Evolutionary conservation across 441 rosid species (phyloP), one percentile per base, ranked within the genome.

Genomic region (Cnidoscolus chayamansa): DNA sequence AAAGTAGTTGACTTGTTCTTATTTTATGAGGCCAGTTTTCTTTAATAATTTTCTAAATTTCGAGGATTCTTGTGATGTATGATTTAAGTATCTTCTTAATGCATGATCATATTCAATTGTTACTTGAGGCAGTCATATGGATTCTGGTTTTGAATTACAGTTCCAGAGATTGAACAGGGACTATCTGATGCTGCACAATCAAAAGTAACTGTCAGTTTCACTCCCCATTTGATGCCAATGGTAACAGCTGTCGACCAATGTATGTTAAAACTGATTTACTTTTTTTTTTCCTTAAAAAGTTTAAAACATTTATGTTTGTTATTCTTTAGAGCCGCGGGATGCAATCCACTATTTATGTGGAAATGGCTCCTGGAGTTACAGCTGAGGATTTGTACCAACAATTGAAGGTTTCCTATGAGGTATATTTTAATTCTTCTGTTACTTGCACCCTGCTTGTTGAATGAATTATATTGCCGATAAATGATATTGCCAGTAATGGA

Each of bases 191-290:
- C 78, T 71, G 89, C 90, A 11, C 59, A 47, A 65, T 87, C 94
- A 64, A 84, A 91, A 87, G 75, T 95, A 72, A 93, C 87, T 3
- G 91, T 93, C 81, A 93, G 99, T 86, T 91, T 95, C 77, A 95
- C 99, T 53, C 99, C 99, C 7, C 99, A 95, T 84, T 84, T 95
- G 74, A 95, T 93, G 95, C 98, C 98, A 74, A 92, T 92, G 99
- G 98, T 92, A 84, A 65, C 16, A 63, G 10, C 67, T 31, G 30
- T 45, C 35, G 11, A 9, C 55, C 19, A 13, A 11, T 58, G 61
- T 57, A 40, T 59, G 15, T 51, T 16, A 57, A 31, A 57, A 13
- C 20, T 9, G 1, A 16, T 61, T 63, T 30, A 48, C 68, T 31
- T 43, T 64, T 17, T 30, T 75, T 65, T 67, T 76, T 66, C 55